Conservation (phyloP, 176 grass and related monocot genomes). For the Oryza punctata region DNA sequence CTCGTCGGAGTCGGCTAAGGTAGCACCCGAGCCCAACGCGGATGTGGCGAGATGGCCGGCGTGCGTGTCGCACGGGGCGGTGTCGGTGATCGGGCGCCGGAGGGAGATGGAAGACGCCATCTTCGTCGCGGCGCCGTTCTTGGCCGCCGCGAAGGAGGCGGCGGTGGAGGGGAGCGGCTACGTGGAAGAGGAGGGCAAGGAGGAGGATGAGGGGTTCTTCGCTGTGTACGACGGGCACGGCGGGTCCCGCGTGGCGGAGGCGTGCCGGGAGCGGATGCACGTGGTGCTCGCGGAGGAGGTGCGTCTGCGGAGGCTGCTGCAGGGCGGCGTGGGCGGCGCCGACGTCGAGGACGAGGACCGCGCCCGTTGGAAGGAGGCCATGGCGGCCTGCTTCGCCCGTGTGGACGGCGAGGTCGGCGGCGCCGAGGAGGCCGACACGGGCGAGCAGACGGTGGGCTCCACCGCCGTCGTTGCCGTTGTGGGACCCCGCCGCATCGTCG, state of each 20-base stretch:
- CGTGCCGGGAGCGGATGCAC: conserved; percentile 58
- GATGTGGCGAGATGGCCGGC: neutral
- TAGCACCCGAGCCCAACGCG: neutral
- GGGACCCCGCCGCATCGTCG: conserved; percentile 52
- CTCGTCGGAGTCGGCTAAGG: conserved; percentile 7
- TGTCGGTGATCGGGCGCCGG: conserved; percentile 49
- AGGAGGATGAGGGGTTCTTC: conserved; percentile 38
- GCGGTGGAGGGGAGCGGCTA: neutral
- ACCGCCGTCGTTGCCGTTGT: conserved; percentile 63
- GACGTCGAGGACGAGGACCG: neutral
- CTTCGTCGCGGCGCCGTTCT: conserved; percentile 28
- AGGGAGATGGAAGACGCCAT: conserved; percentile 66
- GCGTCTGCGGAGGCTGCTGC: neutral
- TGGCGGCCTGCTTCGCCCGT: conserved; percentile 64
- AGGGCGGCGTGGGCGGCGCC: neutral
- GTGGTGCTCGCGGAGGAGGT: conserved; percentile 78
- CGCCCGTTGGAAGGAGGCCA: conserved; percentile 50
- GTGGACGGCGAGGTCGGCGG: conserved; percentile 58
- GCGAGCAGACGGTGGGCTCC: conserved; percentile 42
- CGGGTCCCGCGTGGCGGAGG: conserved; percentile 46
- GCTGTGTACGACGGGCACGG: conserved; percentile 73
- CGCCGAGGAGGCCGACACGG: neutral
- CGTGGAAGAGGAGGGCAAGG: neutral
- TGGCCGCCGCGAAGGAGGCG: neutral
- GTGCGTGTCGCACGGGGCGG: conserved; percentile 42